Base-by-base conservation (phyloP, 306 rosid genomes). In the Cercis canadensis region DNA sequence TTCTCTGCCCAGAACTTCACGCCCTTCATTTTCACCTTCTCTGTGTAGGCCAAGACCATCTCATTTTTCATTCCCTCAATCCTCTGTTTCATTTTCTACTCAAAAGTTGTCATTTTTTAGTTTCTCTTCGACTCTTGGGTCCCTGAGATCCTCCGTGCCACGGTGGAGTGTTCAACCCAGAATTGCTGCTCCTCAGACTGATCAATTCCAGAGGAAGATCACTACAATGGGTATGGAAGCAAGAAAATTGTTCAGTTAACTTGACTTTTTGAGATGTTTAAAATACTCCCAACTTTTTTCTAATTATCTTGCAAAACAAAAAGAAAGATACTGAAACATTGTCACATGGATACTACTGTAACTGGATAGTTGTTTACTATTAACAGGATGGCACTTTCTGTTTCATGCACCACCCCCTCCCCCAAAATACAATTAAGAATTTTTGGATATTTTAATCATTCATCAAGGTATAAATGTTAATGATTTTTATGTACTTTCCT, bases 51-150 rank as follows among this genome's bases (percentile, higher is more conserved):
- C 1, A 24, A 24, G 29, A 24, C 55, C 46, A 4, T 21, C 60
- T 55, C 12, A 18, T 21, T 7, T 17, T 6, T 40, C 53, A 8
- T 14, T 39, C 39, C 44, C 63, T 3, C 73, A 39, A 4, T 39
- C 53, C 14, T 12, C 15, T 4, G 24, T 41, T 68, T 40, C 73
- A 40, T 21, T 50, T 34, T 32, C 40, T 8, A 51, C 29, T 51
- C 60, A 11, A 41, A 46, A 32, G 21, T 50, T 18, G 14, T 45
- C 46, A 18, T 36, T 36, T 37, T 29, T 18, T 2, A 53, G 62
- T 51, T 54, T 54, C 63, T 52, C 40, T 8, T 68, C 73, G 13
- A 62, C 73, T 33, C 62, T 68, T 37, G 53, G 63, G 6, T 11
- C 62, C 0, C 32, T 67, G 4, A 33, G 72, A 17, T 19, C 40